Base-by-base conservation (phyloP, 345 rosid species). In the Melaleuca alternifolia region DNA sequence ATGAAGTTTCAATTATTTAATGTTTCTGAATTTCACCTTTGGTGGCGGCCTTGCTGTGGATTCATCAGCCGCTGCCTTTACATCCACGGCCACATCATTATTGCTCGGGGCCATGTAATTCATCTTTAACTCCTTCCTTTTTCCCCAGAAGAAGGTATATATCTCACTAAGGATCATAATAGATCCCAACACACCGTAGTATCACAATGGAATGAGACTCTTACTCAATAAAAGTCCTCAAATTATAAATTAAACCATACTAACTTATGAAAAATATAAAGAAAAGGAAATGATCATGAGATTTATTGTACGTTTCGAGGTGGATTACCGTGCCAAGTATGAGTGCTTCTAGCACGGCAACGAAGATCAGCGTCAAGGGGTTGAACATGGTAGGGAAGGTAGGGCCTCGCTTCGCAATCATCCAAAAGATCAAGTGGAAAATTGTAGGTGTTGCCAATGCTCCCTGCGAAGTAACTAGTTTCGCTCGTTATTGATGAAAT, bases 311-410 rank as follows among this genome's bases (percentile, higher is more conserved):
- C 93, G 57, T 89, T 86, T 92, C 94, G 18, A 89, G 54, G 33
- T 51, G 86, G 86, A 93, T 89, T 2, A 51, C 59, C 26, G 85
- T 59, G 26, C 92, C 92, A 5, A 92, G 88, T 20, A 92, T 4
- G 18, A 91, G 85, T 54, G 88, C 88, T 65, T 89, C 93, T 20
- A 87, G 88, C 11, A 93, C 3, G 14, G 91, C 84, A 7, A 90
- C 92, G 44, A 93, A 92, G 83, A 92, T 90, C 11, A 91, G 86
- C 0, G 92, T 53, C 76, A 92, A 61, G 0, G 94, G 94, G 44
- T 90, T 91, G 87, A 92, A 93, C 94, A 90, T 93, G 3, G 94
- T 23, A 12, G 95, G 93, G 83, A 89, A 93, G 77, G 91, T 88
- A 7, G 93, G 94, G 41, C 92, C 95, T 85, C 89, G 87, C 37